Base-by-base conservation (phyloP, 768 basidiomycete genomes). In the Suillus discolor region DNA sequence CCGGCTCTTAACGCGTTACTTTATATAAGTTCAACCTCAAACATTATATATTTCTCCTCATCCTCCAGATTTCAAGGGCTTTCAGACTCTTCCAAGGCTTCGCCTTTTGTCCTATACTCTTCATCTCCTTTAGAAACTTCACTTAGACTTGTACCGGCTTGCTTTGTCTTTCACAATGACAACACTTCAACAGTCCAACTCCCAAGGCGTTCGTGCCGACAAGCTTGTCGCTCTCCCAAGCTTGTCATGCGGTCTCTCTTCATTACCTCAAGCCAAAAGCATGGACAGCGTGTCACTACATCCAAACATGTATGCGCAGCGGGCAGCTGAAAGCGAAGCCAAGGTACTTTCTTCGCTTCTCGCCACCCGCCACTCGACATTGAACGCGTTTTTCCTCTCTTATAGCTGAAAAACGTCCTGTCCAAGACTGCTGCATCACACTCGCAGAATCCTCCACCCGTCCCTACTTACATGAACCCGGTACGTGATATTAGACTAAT, bases 161-260 rank as follows among this genome's bases (percentile, higher is more conserved):
- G 61, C 49, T 63, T 71, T 72, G 53, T 73, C 69, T 63, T n/a
- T 51, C 63, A 71, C 71, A 66, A 83, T 84, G 78, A 76, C 80
- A 49, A 72, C 75, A 59, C 69, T 67, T 68, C 69, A 72, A 70
- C 72, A 76, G 62, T 75, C 80, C 66, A 81, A 64, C 9, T 44
- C 65, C 0, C 61, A 71, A 69, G 74, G 76, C 54, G 68, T 78
- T 57, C 77, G 79, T 18, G 83, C 84, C 67, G 77, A 85, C 65
- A 84, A 82, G 74, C 54, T 93, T 71, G 82, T 91, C 78, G 82
- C 91, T 16, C 87, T 90, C 69, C 91, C 91, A n/a, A 88, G 86
- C 70, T 79, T 93, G 55, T 88, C 91, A 34, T 86, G 82, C 45
- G 84, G 88, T 3, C 84, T 93, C 62, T 86, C 89, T 61, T 80